A percentile compares a stretch with the other conserved stretches of the same genome.
Conservation (phyloP, 371 early-diverging fungal species). For the Mortierella sp. region DNA sequence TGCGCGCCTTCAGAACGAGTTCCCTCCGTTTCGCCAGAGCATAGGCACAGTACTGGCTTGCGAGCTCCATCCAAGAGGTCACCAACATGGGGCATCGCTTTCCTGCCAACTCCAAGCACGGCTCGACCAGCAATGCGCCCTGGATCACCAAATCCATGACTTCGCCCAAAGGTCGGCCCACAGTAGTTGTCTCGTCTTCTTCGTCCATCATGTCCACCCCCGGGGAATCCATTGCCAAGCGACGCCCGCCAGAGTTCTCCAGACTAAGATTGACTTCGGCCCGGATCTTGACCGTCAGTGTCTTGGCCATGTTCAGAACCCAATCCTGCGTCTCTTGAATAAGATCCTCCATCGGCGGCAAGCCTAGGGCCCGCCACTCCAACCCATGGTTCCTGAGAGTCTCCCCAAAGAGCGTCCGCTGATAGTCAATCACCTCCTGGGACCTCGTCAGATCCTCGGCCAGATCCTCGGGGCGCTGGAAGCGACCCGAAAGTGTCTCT, state of each 20-base stretch:
- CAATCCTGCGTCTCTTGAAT: slow-evolving; percentile 45
- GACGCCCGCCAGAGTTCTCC: slow-evolving; percentile 15
- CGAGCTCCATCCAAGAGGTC: slow-evolving; percentile 46
- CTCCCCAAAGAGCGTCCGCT: slow-evolving; percentile 46
- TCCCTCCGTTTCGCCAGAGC: slow-evolving; percentile 33
- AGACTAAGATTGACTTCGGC: slow-evolving; percentile 40
- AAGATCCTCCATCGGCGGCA: slow-evolving; percentile 48
- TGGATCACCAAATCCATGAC: slow-evolving; percentile 46
- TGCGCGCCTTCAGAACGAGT: slow-evolving; percentile 18
- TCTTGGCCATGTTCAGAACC: slow-evolving; percentile 44
- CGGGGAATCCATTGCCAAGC: not conserved
- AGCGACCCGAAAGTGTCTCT: slow-evolving; percentile 38
- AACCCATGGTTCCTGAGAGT: slow-evolving; percentile 37
- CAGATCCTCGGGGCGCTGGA: slow-evolving; percentile 42
- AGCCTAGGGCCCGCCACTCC: slow-evolving; percentile 41
- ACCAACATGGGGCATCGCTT: slow-evolving; percentile 39
- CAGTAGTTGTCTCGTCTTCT: slow-evolving; percentile 9
- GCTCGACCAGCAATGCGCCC: slow-evolving; percentile 34
- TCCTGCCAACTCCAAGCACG: slow-evolving; percentile 43
- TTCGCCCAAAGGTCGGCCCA: slow-evolving; percentile 20
- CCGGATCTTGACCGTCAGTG: slow-evolving; percentile 38
- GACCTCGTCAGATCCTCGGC: slow-evolving; percentile 41
- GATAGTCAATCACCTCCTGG: slow-evolving; percentile 49
- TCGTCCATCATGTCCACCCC: slow-evolving; percentile 32
- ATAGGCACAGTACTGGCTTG: slow-evolving; percentile 36